Evolutionary conservation across 371 early-diverging fungal genomes (phyloP).

Genomic region (Mucor saturninus): DNA sequence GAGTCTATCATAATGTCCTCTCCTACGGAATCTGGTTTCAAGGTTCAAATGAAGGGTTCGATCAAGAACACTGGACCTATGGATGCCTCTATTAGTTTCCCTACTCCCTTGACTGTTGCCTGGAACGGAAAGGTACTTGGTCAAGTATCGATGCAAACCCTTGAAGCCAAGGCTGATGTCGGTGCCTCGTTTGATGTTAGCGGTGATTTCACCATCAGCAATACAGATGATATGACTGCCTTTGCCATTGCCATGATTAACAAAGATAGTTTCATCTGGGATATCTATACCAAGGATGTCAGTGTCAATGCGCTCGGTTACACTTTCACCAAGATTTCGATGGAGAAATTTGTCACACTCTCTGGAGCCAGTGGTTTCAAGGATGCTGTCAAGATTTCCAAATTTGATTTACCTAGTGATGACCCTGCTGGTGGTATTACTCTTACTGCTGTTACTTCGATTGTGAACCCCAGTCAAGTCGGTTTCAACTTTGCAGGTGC

Average conservation of each 20-base stretch:
- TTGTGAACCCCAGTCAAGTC: slow-evolving; percentile 60
- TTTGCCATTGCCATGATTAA: slow-evolving; percentile 64
- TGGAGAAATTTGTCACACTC: slow-evolving; percentile 59
- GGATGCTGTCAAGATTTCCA: slow-evolving; percentile 56
- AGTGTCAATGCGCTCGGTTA: slow-evolving; percentile 64
- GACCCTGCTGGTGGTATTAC: slow-evolving; percentile 65
- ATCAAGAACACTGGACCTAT: slow-evolving; percentile 68
- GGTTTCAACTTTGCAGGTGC: slow-evolving; percentile 54
- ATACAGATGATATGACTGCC: slow-evolving; percentile 49
- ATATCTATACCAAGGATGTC: slow-evolving; percentile 53
- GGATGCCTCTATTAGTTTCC: slow-evolving; percentile 64
- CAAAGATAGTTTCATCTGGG: slow-evolving; percentile 60
- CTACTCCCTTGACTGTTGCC: slow-evolving; percentile 47
- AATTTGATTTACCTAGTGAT: slow-evolving; percentile 61
- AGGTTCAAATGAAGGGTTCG: slow-evolving; percentile 59
- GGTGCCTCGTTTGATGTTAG: slow-evolving; percentile 54
- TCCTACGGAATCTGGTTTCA: slow-evolving; percentile 53
- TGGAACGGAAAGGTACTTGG: slow-evolving; percentile 60
- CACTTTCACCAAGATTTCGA: slow-evolving; percentile 58
- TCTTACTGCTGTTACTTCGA: slow-evolving; percentile 51
- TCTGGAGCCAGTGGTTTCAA: slow-evolving; percentile 60
- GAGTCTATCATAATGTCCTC: slow-evolving; percentile 53
- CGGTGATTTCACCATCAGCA: slow-evolving; percentile 51
- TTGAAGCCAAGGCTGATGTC: slow-evolving; percentile 50
- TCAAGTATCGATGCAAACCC: slow-evolving; percentile 51